These are phyloP conservation scores for Gamarada debralockiae DNA, from an alignment of 495 filamentous ascomycete genomes.

Conservation along the genomic window DNA sequence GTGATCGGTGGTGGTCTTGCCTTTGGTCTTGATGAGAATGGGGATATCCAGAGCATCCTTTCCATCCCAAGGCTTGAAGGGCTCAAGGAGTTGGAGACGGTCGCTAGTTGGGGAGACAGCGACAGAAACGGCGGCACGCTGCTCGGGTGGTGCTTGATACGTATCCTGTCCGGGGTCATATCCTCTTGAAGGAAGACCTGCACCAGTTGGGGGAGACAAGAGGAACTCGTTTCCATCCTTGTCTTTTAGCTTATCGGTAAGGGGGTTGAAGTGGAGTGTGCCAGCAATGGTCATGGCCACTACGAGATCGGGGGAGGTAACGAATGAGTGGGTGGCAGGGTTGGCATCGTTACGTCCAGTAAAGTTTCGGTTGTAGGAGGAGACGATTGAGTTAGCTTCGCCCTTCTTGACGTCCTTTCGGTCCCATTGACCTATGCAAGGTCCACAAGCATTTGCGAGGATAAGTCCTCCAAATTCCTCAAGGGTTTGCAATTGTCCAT, in stretches of 20 bases:
- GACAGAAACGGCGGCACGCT: constrained; percentile 69
- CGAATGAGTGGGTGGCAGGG: constrained; percentile 97
- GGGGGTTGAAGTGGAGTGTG: constrained; percentile 91
- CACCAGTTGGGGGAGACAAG: constrained; percentile 74
- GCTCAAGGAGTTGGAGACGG: constrained; percentile 86
- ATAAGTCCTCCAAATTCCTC: constrained; percentile 97
- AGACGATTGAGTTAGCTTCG: constrained; percentile 92
- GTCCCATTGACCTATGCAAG: constrained; percentile 70
- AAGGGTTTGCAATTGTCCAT: constrained; percentile 92
- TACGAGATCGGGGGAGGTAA: constrained; percentile 96
- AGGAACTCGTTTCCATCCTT: constrained; percentile 97
- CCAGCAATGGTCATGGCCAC: constrained; percentile 90
- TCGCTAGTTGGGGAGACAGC: constrained; percentile 86
- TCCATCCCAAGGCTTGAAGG: constrained; percentile 88
- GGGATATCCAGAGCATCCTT: constrained; percentile 87
- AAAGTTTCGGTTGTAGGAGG: constrained; percentile 99
- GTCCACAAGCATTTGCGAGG: constrained; percentile 91
- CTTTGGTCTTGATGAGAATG: constrained; percentile 95
- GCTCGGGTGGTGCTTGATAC: constrained; percentile 90
- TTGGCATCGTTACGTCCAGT: constrained; percentile 99
- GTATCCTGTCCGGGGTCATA: constrained; percentile 94
- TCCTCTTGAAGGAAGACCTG: constrained; percentile 74
- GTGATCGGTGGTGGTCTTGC: constrained; percentile 99
- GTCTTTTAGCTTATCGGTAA: constrained; percentile 91
- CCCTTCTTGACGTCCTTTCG: constrained; percentile 95